Conservation (phyloP, 2,329 filamentous ascomycete genomes). For the Pyrenochaeta sp. region DNA sequence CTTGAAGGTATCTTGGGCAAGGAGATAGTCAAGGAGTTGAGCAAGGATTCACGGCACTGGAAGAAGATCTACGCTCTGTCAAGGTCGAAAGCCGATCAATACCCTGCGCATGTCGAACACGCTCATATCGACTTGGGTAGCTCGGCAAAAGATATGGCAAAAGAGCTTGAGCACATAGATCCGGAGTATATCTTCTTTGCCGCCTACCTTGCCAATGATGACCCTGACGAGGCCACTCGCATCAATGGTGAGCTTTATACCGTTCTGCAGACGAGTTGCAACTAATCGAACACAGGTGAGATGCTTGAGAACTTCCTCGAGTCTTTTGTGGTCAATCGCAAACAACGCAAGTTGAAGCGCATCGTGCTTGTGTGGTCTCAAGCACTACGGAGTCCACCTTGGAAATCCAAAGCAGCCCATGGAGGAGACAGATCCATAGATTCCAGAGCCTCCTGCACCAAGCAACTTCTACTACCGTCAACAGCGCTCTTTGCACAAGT, state of each 20-base stretch:
- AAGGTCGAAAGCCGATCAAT: constrained; percentile 48
- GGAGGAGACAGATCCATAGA: constrained; percentile 56
- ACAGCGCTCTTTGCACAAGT: constrained; percentile 53
- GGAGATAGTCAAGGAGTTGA: constrained; percentile 50
- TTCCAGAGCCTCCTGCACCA: constrained; percentile 45
- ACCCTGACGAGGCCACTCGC: constrained; percentile 45
- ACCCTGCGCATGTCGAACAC: constrained; percentile 49
- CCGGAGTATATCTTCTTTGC: constrained; percentile 55
- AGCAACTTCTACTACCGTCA: constrained; percentile 63
- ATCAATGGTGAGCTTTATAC: too few relatives aligned
- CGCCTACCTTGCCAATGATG: constrained; percentile 51
- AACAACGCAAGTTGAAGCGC: constrained; percentile 54
- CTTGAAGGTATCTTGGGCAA: constrained; percentile 49
- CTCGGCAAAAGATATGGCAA: constrained; percentile 47
- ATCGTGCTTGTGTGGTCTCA: constrained; percentile 58
- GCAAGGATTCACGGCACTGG: constrained; percentile 45
- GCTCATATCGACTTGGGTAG: constrained; percentile 48
- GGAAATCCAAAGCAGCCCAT: constrained; percentile 58
- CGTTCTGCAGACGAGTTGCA: too few relatives aligned
- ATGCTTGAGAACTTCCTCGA: constrained; percentile 59
- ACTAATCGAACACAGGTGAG: too few relatives aligned
- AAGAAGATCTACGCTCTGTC: constrained; percentile 52
- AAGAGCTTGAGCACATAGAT: constrained; percentile 43
- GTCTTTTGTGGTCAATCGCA: constrained; percentile 53
- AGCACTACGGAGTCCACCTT: constrained; percentile 63